Evolutionary conservation across 2,329 filamentous ascomycete species (phyloP), one percentile per base, ranked within the genome.

Genomic region (Verticillium nonalfalfae): DNA sequence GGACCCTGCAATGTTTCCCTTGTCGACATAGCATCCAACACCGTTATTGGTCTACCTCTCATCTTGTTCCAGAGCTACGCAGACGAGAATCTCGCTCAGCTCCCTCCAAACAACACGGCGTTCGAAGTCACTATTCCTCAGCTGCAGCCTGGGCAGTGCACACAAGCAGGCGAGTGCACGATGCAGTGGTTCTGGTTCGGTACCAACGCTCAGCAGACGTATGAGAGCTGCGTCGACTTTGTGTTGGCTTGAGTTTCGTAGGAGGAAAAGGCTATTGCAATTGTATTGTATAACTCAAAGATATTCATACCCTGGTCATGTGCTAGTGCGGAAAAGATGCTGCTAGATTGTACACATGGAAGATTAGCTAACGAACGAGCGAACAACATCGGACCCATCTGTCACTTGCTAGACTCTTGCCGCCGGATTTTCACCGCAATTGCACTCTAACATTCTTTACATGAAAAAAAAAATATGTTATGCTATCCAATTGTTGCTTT

Each of bases 11-110:
- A 87, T 70, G 82, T 88, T 45, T 84, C 81, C 18, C 78, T 88
- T 58, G 78, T 88, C 66, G 76, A 82, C 67, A 81, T 79, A 11
- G 73, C 75, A 40, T 78, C 77, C 65, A 81, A 85, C 74, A 74
- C 70, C 33, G 71, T 84, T 63, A 76, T 88, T 33, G 84, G 83
- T 38, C 62, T 72, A 57, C 78, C 80, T 14, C 75, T 88, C 65
- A 84, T 81, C 63, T 77, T 75, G 65, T 88, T 83, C 72, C 76
- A 79, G 66, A 74, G 74, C 66, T 88, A 87, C 67, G 85, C 84
- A 34, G 74, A 81, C 61, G 77, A 79, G 68, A 68, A 58, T 14
- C 68, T 74, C 61, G 57, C 70, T 13, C 67, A 67, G 35, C 64
- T 79, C 38, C 71, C 73, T 10, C 68, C 73, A 36, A 79, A 79